These are phyloP conservation scores for Dalbergia cultrata DNA, from an alignment of 306 rosid genomes.

Conservation along the genomic window DNA sequence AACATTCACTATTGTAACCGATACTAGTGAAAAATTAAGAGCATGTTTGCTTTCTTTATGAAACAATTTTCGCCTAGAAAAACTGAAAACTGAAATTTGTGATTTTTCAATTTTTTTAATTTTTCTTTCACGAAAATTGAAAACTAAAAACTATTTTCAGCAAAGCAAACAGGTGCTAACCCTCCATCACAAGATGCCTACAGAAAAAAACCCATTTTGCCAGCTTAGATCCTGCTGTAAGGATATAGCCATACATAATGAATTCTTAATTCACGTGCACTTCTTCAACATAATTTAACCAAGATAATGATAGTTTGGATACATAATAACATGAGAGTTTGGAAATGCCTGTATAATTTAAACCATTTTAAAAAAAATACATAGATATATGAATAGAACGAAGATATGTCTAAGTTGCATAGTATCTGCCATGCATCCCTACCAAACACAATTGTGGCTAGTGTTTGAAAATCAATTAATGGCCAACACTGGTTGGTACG, in stretches of 20 bases:
- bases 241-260: constrained; percentile 8
- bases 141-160: no score
- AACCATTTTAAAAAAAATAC: neutral
- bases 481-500: constrained; percentile 32
- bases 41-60: no score
- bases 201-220: constrained; percentile 11
- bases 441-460: neutral
- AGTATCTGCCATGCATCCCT: neutral
- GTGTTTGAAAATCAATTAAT: constrained; percentile 21
- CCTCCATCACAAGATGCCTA: constrained; percentile 22
- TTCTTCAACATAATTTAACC: constrained; percentile 8
- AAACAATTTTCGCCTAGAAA: no score
- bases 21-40: neutral
- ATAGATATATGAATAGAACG: neutral
- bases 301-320: neutral
- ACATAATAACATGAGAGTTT: neutral
- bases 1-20: neutral
- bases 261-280: constrained; percentile 28
- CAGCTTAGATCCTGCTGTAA: constrained; percentile 31
- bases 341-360: neutral
- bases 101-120: no score
- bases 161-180: no score
- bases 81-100: no score
- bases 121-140: no score
- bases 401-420: constrained; percentile 13